Percentiles rank a stretch among this genome's conserved stretches.
phyloP scores from a whole-genome alignment of 2,329 filamentous ascomycete genomes.

The Colletotrichum trifolii region DNA sequence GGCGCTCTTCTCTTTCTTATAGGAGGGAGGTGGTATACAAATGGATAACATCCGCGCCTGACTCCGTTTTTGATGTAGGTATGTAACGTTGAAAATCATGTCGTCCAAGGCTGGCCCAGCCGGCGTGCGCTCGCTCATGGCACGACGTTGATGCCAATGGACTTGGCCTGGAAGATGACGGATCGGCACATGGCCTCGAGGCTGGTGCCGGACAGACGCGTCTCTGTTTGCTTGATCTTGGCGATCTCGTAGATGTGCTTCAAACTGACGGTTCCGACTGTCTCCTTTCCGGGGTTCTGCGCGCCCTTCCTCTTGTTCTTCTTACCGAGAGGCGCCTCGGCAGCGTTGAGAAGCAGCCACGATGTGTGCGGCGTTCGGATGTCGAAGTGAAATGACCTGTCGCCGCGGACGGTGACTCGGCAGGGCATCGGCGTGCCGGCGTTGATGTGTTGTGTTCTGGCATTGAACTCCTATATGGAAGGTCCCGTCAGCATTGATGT shows the following conservation, averaged over 20 bases:
- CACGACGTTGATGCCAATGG: conserved; percentile 78
- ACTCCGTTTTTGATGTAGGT: conserved; percentile 26
- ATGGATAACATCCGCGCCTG: conserved; percentile 26
- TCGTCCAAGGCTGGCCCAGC: conserved; percentile 1
- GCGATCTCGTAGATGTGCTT: conserved; percentile 99
- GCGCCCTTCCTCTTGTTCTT: conserved; percentile 85
- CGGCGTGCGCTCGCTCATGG: conserved; percentile 53
- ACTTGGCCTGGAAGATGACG: conserved; percentile 80
- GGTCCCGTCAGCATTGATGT: conserved; percentile 34
- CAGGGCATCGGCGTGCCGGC: conserved; percentile 89
- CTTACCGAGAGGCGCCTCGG: conserved; percentile 76
- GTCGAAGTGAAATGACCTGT: conserved; percentile 93
- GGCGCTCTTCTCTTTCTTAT: conserved; percentile 10
- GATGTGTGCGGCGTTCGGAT: conserved; percentile 95
- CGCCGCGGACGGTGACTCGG: conserved; percentile 89
- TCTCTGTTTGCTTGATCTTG: conserved; percentile 89
- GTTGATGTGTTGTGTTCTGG: conserved; percentile 85
- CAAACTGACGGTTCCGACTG: conserved; percentile 85
- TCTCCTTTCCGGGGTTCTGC: conserved; percentile 78
- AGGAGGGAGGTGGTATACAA: conserved; percentile 34
- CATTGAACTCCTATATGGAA: conserved; percentile 87
- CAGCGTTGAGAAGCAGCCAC: conserved; percentile 86
- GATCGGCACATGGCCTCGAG: conserved; percentile 78
- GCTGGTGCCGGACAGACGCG: conserved; percentile 76
- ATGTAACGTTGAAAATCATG: conserved; percentile 16